Evolutionary conservation across 2,329 filamentous ascomycete species (phyloP).

Genomic region (Xylaria sp.): DNA sequence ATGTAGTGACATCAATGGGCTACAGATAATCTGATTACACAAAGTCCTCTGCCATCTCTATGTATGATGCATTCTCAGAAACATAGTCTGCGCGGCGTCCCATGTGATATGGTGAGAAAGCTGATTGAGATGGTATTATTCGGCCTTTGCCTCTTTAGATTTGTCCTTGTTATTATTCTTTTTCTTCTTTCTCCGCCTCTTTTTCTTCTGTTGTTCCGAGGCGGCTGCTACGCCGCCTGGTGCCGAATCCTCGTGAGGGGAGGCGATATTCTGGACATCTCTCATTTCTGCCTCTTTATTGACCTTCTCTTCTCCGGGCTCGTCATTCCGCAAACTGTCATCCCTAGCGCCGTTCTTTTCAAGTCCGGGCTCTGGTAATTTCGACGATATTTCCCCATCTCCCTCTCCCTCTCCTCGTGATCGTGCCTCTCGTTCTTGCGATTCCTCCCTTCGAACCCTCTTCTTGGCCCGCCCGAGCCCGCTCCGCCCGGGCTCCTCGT

Average conservation of each 20-base stretch:
- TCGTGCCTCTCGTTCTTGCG: conserved; percentile 18
- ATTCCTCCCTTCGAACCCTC: conserved; percentile 32
- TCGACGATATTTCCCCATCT: background rate
- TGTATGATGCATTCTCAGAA: background rate
- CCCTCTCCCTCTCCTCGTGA: background rate
- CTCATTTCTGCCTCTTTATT: background rate
- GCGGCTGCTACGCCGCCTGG: conserved; percentile 2
- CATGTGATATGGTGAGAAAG: background rate
- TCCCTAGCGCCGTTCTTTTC: conserved; percentile 5
- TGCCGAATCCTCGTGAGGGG: background rate
- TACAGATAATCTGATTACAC: conserved; percentile 8
- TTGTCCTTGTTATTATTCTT: conserved; percentile 29
- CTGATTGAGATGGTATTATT: conserved; percentile 3
- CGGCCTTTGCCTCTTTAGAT: conserved; percentile 13
- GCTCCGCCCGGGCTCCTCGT: conserved; percentile 49
- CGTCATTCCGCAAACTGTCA: background rate
- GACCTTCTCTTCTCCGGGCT: background rate
- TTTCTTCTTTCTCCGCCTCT: conserved; percentile 48
- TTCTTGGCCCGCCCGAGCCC: conserved; percentile 49
- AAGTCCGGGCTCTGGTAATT: background rate
- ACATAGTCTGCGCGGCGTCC: background rate
- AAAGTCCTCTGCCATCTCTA: conserved; percentile 5
- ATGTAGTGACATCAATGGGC: background rate
- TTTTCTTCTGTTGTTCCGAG: conserved; percentile 40
- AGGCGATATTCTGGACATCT: background rate